Conservation (phyloP, 805 yeast species). For the Starmerella davenportii region DNA sequence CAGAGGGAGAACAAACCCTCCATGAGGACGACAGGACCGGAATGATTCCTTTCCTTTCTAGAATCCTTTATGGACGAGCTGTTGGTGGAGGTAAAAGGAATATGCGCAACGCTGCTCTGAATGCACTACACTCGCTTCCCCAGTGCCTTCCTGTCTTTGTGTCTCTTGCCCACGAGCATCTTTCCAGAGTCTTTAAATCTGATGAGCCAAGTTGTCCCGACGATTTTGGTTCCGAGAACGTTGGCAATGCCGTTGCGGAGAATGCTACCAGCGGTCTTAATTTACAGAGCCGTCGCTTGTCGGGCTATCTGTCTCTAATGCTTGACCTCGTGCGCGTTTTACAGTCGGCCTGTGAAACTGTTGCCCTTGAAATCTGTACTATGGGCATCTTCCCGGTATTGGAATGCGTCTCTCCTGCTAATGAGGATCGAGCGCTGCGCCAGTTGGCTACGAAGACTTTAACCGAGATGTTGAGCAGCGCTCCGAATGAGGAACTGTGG, state of each 20-base stretch:
- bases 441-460: conserved; percentile 52
- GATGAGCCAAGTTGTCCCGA: too few relatives aligned
- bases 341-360: conserved; percentile 37
- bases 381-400: conserved; percentile 11
- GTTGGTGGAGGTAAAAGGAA: conserved; percentile 62
- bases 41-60: conserved; percentile 53
- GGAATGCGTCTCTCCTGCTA: background rate
- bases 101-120: conserved; percentile 32
- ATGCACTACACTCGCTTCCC: conserved; percentile 22
- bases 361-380: conserved; percentile 31
- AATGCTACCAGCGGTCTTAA: background rate
- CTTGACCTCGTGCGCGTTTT: conserved; percentile 38
- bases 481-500: conserved; percentile 45
- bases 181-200: conserved; percentile 20
- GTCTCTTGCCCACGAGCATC: conserved; percentile 38
- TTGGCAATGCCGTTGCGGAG: background rate
- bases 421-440: conserved; percentile 27
- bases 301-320: conserved; percentile 48
- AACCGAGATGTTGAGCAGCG: conserved; percentile 33
- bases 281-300: conserved; percentile 5
- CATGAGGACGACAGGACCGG: conserved; percentile 40
- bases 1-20: conserved; percentile 24
- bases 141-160: conserved; percentile 42
- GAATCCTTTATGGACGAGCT: conserved; percentile 75
- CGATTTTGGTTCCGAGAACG: background rate